phyloP scores from a whole-genome alignment of 495 filamentous ascomycete genomes.

The Letharia lupina region DNA sequence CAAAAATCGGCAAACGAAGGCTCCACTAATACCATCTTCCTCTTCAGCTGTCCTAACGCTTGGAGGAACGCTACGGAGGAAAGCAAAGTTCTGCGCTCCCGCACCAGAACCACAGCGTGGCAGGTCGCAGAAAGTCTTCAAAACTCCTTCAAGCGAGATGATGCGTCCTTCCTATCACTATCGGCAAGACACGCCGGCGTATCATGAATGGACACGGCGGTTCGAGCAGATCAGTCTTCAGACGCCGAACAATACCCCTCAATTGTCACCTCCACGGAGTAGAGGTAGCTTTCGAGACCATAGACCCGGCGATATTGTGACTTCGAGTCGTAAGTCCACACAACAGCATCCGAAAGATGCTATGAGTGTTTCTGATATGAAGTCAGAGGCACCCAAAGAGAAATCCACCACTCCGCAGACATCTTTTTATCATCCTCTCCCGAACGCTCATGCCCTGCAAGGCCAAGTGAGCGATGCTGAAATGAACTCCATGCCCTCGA shows the following conservation, averaged over 20 bases:
- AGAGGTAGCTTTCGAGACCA: slow-evolving; percentile 14
- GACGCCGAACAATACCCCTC: slow-evolving; percentile 3
- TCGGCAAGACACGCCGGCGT: slow-evolving; percentile 15
- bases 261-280: slow-evolving; percentile 4
- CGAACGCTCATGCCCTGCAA: not conserved
- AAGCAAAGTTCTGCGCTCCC: slow-evolving; percentile 17
- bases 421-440: not conserved
- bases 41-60: slow-evolving; percentile 11
- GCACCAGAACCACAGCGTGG: slow-evolving; percentile 6
- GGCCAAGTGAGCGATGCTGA: slow-evolving; percentile 3
- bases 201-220: slow-evolving; percentile 23
- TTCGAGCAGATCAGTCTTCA: slow-evolving; percentile 26
- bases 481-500: slow-evolving; percentile 1
- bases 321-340: slow-evolving; percentile 7
- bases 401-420: slow-evolving; percentile 5
- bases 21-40: not conserved
- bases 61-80: slow-evolving; percentile 21
- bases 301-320: slow-evolving; percentile 9
- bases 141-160: slow-evolving; percentile 17
- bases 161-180: slow-evolving; percentile 21
- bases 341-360: slow-evolving; percentile 1
- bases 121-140: slow-evolving; percentile 11
- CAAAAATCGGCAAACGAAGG: not conserved
- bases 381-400: slow-evolving; percentile 2
- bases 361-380: not conserved